phyloP scores from a whole-genome alignment of 331 rosid species.

The Rhamnella rubrinervis region DNA sequence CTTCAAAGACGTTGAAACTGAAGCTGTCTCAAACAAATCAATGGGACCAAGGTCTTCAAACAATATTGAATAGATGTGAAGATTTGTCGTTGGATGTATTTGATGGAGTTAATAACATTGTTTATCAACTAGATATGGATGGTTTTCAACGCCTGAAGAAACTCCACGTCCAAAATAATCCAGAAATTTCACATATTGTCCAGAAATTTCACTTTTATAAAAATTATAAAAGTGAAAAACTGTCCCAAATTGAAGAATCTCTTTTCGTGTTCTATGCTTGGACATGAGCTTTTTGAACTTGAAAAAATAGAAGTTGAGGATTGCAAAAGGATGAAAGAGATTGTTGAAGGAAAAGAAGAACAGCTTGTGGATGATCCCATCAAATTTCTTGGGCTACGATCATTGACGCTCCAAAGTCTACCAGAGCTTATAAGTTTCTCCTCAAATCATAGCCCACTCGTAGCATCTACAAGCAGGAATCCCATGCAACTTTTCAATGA shows the following conservation, averaged over 20 bases:
- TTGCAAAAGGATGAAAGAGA: background rate
- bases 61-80: too few species aligned
- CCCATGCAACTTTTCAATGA: background rate
- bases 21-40: background rate
- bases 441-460: background rate
- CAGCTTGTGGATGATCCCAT: background rate
- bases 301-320: background rate
- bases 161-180: background rate
- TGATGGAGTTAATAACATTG: background rate
- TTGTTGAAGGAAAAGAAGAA: background rate
- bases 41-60: background rate
- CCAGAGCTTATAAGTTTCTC: background rate
- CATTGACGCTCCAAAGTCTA: background rate
- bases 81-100: background rate
- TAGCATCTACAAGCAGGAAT: background rate
- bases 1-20: background rate
- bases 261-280: background rate
- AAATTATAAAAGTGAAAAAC: background rate
- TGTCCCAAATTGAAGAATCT: background rate
- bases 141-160: background rate
- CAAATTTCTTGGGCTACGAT: background rate
- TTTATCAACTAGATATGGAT: background rate
- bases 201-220: background rate
- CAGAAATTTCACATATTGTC: background rate
- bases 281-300: background rate